Percentiles rank a stretch among this genome's conserved stretches.
Conservation (phyloP, 2,329 filamentous ascomycete species). For the Bisporella sp. region DNA sequence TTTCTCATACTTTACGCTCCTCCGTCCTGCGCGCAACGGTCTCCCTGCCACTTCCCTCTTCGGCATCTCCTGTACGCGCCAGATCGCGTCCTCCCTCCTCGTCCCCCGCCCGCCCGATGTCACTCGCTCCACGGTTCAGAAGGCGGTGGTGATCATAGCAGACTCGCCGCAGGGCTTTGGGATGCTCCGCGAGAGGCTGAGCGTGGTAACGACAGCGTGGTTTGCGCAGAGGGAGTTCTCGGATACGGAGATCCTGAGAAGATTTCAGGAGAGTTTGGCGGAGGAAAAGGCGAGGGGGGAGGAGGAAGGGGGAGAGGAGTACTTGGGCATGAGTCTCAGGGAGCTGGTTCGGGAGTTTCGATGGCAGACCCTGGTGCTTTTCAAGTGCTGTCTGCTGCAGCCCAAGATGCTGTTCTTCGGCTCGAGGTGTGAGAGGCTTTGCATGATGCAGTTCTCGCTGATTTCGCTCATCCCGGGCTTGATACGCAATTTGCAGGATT, state of each 20-base stretch:
- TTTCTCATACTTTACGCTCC: slow-evolving; percentile 96
- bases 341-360: slow-evolving; percentile 93
- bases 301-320: slow-evolving; percentile 67
- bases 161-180: slow-evolving; percentile 87
- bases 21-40: slow-evolving; percentile 49
- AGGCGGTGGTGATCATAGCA: slow-evolving; percentile 92
- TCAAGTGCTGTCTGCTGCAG: slow-evolving; percentile 90
- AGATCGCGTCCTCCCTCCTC: slow-evolving; percentile 74
- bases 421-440: slow-evolving; percentile 88
- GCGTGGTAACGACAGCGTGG: slow-evolving; percentile 90
- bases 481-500: slow-evolving; percentile 86
- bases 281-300: slow-evolving; percentile 55
- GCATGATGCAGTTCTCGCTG: slow-evolving; percentile 97
- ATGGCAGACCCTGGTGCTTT: slow-evolving; percentile 85
- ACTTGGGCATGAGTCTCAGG: slow-evolving; percentile 79
- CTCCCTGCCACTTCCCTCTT: slow-evolving; percentile 75
- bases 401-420: slow-evolving; percentile 99
- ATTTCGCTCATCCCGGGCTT: slow-evolving; percentile 92
- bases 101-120: slow-evolving; percentile 79
- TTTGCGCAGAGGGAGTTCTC: slow-evolving; percentile 92
- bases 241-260: slow-evolving; percentile 80
- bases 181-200: slow-evolving; percentile 80
- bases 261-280: slow-evolving; percentile 84
- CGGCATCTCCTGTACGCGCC: slow-evolving; percentile 90
- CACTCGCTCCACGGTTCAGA: slow-evolving; percentile 95